These are phyloP conservation scores for Talaromyces sp. DNA, from an alignment of 2,329 filamentous ascomycete species.

Conservation along the genomic window DNA sequence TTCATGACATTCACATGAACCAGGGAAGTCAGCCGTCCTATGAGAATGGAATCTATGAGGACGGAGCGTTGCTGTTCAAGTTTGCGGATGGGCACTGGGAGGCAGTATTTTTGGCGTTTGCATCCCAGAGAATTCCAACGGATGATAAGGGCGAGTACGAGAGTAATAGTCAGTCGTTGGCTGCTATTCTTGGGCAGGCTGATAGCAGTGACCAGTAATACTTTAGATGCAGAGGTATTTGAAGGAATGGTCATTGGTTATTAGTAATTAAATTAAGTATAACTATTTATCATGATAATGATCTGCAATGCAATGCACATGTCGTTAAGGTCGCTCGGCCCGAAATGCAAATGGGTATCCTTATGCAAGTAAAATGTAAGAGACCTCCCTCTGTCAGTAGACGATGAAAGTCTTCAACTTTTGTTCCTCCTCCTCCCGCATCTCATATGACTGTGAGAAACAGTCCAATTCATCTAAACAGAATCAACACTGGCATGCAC, in stretches of 20 bases:
- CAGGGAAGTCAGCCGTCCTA: constrained; percentile 34
- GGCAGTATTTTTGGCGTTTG: constrained; percentile 41
- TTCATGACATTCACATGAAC: constrained; percentile 44
- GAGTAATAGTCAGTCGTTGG: constrained; percentile 21
- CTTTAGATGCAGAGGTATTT: too few relatives aligned
- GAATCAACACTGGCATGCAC: background rate
- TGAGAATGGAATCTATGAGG: constrained; percentile 37
- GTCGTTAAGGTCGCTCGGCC: background rate
- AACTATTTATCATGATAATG: background rate
- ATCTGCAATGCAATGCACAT: background rate
- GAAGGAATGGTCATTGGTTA: background rate
- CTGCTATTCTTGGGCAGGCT: constrained; percentile 9
- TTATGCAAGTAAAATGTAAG: background rate
- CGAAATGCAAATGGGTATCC: constrained; percentile 7
- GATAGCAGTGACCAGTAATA: background rate
- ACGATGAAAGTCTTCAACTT: background rate
- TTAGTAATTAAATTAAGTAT: background rate
- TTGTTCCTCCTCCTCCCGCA: background rate
- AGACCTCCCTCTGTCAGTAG: background rate
- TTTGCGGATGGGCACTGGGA: constrained; percentile 39
- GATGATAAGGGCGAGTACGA: constrained; percentile 27
- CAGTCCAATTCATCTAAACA: background rate
- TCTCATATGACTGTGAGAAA: background rate
- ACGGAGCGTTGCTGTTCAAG: constrained; percentile 37
- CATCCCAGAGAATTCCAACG: constrained; percentile 35